These are phyloP conservation scores for Kodamaea anthophila DNA, from an alignment of 1,139 yeast genomes.

Conservation along the genomic window DNA sequence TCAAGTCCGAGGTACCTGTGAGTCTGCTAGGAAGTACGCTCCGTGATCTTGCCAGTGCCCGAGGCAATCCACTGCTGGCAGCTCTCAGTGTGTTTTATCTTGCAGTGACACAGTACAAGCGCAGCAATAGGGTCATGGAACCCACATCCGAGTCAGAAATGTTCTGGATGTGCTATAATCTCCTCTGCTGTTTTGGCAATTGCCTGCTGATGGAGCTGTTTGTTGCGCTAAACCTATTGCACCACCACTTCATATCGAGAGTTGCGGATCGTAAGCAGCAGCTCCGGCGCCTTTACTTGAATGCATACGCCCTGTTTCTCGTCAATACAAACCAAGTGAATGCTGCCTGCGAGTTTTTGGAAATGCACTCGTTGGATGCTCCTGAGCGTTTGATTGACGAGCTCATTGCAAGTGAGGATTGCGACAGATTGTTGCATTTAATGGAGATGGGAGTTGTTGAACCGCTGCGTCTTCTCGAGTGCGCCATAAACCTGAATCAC, in stretches of 20 bases:
- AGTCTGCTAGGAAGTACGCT: constrained; percentile 4
- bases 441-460: neutral
- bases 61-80: constrained; percentile 8
- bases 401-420: constrained; percentile 14
- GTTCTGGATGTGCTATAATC: constrained; percentile 7
- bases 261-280: constrained; percentile 4
- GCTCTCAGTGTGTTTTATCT: constrained; percentile 12
- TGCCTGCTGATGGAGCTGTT: constrained; percentile 15
- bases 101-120: constrained; percentile 12
- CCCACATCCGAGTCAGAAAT: constrained; percentile 9
- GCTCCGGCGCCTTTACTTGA: constrained; percentile 15
- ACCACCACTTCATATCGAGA: constrained; percentile 13
- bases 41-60: constrained; percentile 1
- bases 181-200: constrained; percentile 10
- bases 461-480: constrained; percentile 1
- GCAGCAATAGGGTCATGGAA: constrained; percentile 8
- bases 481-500: constrained; percentile 12
- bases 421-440: constrained; percentile 8
- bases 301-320: constrained; percentile 20
- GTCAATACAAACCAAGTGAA: constrained; percentile 21
- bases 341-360: constrained; percentile 18
- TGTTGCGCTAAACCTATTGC: constrained; percentile 15
- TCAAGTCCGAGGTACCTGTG: constrained; percentile 4
- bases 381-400: constrained; percentile 5
- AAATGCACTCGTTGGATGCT: constrained; percentile 6